Evolutionary conservation across 106 monocot genomes (phyloP), one percentile per base, ranked within the genome.

Genomic region (Dioscorea alata): DNA sequence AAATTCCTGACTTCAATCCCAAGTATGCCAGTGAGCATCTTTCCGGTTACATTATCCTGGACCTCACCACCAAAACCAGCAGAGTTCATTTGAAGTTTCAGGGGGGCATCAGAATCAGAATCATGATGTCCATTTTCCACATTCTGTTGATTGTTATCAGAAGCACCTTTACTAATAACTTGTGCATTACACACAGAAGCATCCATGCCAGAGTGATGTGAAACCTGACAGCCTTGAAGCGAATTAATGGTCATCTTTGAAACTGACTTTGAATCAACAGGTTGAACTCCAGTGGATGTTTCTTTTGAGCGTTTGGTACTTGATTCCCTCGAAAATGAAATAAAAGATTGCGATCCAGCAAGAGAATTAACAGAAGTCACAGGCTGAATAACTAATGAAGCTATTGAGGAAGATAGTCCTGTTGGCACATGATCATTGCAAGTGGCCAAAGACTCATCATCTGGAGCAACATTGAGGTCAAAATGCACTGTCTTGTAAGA

Each of bases 281-380:
- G 34, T 22, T 73, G 74, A 59, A 33, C 34, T 4, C n/a, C 17
- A 21, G 33, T 12, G 13, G 72, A 66, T 13, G 65, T 59, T 24
- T 65, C 72, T 67, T 57, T 69, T 23, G 59, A 19, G 15, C n/a
- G 50, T 12, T 14, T 69, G 23, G 21, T 33, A 6, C 15, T 49
- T 42, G 32, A 28, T 66, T 66, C 32, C 48, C 49, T 64, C 34
- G 12, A 64, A 71, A 19, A 48, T 48, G 21, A 20, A 76, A 59
- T 8, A 57, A 50, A n/a, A 61, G 52, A 21, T 42, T 24, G 48
- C 61, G 16, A 69, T 68, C 34, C 50, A 57, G 33, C 32, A 75
- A 49, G 34, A 48, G 53, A 48, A 23, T 76, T 69, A 22, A 56
- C 69, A 48, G 60, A 13, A 35, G 49, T 17, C 71, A 49, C 73